phyloP scores from a whole-genome alignment of 495 filamentous ascomycete species.

The Copromyces sp. region DNA sequence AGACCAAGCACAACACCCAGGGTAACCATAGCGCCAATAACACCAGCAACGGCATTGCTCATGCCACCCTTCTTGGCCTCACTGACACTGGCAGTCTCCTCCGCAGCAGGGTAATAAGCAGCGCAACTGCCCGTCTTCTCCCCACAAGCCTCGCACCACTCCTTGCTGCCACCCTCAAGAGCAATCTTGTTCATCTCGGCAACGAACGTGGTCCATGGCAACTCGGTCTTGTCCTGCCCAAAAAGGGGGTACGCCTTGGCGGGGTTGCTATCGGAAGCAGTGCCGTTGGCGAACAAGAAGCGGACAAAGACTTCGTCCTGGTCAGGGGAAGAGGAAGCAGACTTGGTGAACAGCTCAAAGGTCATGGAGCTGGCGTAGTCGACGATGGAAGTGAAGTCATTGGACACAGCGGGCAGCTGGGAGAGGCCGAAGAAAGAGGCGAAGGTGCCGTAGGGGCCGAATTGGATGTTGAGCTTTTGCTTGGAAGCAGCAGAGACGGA shows the following conservation, averaged over 20 bases:
- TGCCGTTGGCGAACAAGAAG: conserved; percentile 70
- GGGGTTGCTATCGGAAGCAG: conserved; percentile 35
- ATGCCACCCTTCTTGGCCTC: neutral
- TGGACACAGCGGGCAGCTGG: conserved; percentile 41
- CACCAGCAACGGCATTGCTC: conserved; percentile 44
- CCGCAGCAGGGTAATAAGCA: conserved; percentile 9
- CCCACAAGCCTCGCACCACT: conserved; percentile 66
- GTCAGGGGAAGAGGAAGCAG: neutral
- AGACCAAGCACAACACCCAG: conserved; percentile 33
- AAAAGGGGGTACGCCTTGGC: conserved; percentile 59
- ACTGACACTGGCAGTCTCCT: no score
- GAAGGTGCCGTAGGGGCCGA: conserved; percentile 63
- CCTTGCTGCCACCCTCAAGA: conserved; percentile 38
- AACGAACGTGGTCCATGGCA: conserved; percentile 56
- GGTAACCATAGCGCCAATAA: conserved; percentile 40
- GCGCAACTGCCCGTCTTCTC: conserved; percentile 52
- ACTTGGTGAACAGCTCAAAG: conserved; percentile 66
- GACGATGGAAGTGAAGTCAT: conserved; percentile 59
- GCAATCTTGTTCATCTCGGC: conserved; percentile 50
- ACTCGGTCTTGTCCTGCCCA: conserved; percentile 36
- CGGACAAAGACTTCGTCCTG: conserved; percentile 55
- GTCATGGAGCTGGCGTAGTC: conserved; percentile 58
- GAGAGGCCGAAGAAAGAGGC: conserved; percentile 66
- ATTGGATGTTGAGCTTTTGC: conserved; percentile 51
- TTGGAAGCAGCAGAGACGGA: conserved; percentile 36